Evolutionary conservation across 768 basidiomycete species (phyloP), one percentile per base, ranked within the genome.

Genomic region (Podaxis mareebaensis): DNA sequence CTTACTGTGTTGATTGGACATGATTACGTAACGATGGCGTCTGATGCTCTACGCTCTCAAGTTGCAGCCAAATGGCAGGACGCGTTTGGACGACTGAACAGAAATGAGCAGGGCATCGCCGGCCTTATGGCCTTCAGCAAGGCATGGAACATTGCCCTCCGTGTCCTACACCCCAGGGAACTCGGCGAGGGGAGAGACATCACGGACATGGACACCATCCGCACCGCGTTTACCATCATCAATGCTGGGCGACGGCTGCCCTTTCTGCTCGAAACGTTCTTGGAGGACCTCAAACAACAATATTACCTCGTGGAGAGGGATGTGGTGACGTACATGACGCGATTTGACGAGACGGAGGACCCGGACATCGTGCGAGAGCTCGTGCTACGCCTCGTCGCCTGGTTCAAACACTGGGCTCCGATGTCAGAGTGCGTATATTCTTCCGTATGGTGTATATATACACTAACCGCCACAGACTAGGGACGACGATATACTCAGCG

Each of bases 391-490:
- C 73, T 93, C 3, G 75, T 86, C 17, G 82, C 87, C 24, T 93
- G 92, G 92, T 90, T 87, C 70, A 80, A 80, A 58, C 82, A 84
- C n/a, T 94, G 92, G 92, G 79, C 80, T 22, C 90, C 90, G 0
- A 81, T 83, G 13, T 68, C 75, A 51, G 89, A 90, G 90, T 89
- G 65, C 73, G 84, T 79, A 7, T 46, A 30, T 36, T 53, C 49
- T 40, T 13, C 65, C 40, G 39, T 10, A 22, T 20, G 46, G 58
- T 42, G 64, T 48, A 24, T 28, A 3, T 48, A 17, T 38, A 48
- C 13, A 39, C 38, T 64, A 53, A 69, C 68, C 64, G 3, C 55
- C 65, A 17, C 67, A 92, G 90, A 64, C 78, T 92, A 12, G 89
- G 89, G 5, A 68, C 79, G 30, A 86, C 85, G 0, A 80, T 91